Evolutionary conservation across 495 filamentous ascomycete genomes (phyloP), one percentile per base, ranked within the genome.

Genomic region (Sordaria brevicollis): DNA sequence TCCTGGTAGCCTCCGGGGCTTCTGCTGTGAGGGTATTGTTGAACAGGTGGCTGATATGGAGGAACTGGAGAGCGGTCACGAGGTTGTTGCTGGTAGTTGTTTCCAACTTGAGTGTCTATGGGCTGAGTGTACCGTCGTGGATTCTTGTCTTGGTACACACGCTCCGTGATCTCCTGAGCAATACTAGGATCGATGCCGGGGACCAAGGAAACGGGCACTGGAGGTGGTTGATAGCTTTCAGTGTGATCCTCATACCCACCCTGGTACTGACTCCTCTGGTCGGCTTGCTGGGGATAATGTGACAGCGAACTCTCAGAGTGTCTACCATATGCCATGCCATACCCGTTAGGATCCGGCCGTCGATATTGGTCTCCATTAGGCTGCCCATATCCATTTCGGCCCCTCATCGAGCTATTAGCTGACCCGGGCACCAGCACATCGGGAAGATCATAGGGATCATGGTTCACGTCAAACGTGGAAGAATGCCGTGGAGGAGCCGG

Each of bases 291-390:
- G 17, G 67, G 38, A 25, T 76, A 75, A 21, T 70, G 43, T 10
- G 71, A 67, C 38, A 79, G 65, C 2, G 69, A 72, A 5, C 71
- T 73, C 62, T 79, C 77, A 0, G 77, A 79, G 36, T 76, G 72
- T 38, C 76, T 65, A 15, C 71, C 73, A 57, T 66, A 74, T 3
- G 49, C 25, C 39, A 71, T 66, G 21, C 35, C 67, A 43, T 74
- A 76, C 2, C 71, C 69, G 36, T 67, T 74, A 13, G 13, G 21
- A 6, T 57, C 49, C 1, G 49, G 49, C 91, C 89, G 74, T 91
- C 89, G 57, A 91, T 89, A 5, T 85, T 87, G 29, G 89, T 87
- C 70, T 91, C 89, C 89, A 91, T 89, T 17, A 82, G 81, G 39
- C 83, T 82, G 70, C 83, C 73, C 33, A 76, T 62, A 31, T 62